phyloP scores from a whole-genome alignment of 2,329 filamentous ascomycete species.

The Neocatenulostroma microsporum region DNA sequence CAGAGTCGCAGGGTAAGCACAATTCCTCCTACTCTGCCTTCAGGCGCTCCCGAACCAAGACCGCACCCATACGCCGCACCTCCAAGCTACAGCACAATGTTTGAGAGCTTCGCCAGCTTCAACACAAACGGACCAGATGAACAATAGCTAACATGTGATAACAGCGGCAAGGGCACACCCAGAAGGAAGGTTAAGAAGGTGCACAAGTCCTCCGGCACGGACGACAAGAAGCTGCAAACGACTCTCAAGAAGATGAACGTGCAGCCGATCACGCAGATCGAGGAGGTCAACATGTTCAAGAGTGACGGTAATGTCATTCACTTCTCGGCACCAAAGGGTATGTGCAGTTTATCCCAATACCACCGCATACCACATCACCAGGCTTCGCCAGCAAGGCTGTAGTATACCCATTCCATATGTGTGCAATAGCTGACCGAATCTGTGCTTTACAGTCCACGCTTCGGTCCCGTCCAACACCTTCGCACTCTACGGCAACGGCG shows the following conservation, averaged over 20 bases:
- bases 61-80: too few relatives aligned
- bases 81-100: too few relatives aligned
- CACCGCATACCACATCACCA: too few relatives aligned
- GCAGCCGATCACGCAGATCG: constrained; percentile 97
- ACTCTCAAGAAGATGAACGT: constrained; percentile 99
- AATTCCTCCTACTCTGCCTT: too few relatives aligned
- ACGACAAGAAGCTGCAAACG: constrained; percentile 99
- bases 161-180: constrained; percentile 97
- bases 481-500: constrained; percentile 96
- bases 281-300: constrained; percentile 99
- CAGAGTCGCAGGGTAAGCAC: constrained; percentile 27
- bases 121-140: too few relatives aligned
- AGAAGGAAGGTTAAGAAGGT: constrained; percentile 98
- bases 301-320: constrained; percentile 99
- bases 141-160: too few relatives aligned
- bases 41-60: too few relatives aligned
- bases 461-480: constrained; percentile 98
- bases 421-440: too few relatives aligned
- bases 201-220: constrained; percentile 81
- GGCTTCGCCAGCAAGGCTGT: too few relatives aligned
- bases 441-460: constrained; percentile 78
- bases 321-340: constrained; percentile 96
- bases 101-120: too few relatives aligned
- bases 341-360: too few relatives aligned
- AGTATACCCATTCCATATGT: too few relatives aligned